Evolutionary conservation across 2,329 filamentous ascomycete species (phyloP), one percentile per base, ranked within the genome.

Genomic region (Pseudodiploospora longispora): DNA sequence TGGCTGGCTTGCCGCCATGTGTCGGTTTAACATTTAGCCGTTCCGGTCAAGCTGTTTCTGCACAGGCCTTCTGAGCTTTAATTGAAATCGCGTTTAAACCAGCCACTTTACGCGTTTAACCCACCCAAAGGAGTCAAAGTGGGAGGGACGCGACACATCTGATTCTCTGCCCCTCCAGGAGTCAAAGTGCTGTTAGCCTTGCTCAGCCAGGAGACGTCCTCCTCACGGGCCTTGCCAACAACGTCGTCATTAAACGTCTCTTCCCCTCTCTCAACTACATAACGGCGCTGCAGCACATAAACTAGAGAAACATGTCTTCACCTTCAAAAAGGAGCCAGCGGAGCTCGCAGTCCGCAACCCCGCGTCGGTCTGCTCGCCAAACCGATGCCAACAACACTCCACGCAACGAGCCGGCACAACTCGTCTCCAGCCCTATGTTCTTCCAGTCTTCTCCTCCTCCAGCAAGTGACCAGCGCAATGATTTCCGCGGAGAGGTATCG

Each of bases 361-460:
- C 67, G 39, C 65, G 66, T 47, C 63, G 63, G 41, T 64, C 65
- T 40, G 53, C 56, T 38, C 70, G 74, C 42, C 72, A 61, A 42
- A 56, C 63, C 10, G 54, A 62, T 44, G 52, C 56, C 33, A 50
- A 43, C 32, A 61, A 59, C 36, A 75, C 73, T 41, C 74, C 75
- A 49, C 70, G 71, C 41, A 65, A 62, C 41, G 67, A 68, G 31
- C 54, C 65, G 27, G 71, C 72, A 27, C 70, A 74, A 53, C 70
- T 82, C 49, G 78, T 79, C 5, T 93, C 88, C 4, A 95, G 89
- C 47, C 90, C 90, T 35, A 73, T 95, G 51, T 86, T 87, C 64
- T 94, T 82, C 64, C 79, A 76, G 55, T 79, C 72, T 3, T 69
- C 72, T 6, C 66, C 69, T 2, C 53, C 56, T 10, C 56, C 60